Base-by-base conservation (phyloP, 177 flowering plant species). In the Telopea speciosissima region DNA sequence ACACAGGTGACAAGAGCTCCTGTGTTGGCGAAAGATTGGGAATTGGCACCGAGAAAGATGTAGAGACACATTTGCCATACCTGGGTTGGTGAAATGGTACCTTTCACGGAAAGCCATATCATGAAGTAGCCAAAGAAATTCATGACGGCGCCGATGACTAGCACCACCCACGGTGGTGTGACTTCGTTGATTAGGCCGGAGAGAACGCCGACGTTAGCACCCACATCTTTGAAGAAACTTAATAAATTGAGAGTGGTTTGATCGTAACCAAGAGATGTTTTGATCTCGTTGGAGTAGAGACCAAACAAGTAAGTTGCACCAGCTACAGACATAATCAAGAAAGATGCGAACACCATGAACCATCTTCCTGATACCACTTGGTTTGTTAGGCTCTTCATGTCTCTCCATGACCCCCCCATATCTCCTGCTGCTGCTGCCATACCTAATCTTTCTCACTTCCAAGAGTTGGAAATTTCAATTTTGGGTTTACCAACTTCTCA, bases 41-140 rank as follows among this genome's bases (percentile, higher is more conserved):
- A 90, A 68, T 90, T 90, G 13, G 96, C 94, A 3, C 94, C 97
- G 3, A 92, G 72, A 70, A 85, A 85, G 1, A 90, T 89, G 84
- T 89, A 92, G 28, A 75, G 7, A 66, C 94, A 90, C 94, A 92
- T 92, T 0, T 86, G 89, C 97, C 97, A 92, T 0, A 89, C 83
- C 16, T 67, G 69, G 0, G 96, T 94, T 33, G 72, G 75, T 5
- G 88, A 44, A 5, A 88, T 81, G 19, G 67, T 79, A 1, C 79
- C 82, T 0, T 90, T 85, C 42, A 89, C 93, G n/a, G 92, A 82
- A 0, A 90, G 76, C 96, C 94, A 92, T 8, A 90, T 83, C 88
- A 89, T 84, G 86, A 92, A 84, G 74, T 89, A 92, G n/a, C 96
- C 96, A 1, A 58, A 62, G 70, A 92, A 88, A 68, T 92, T 92